Evolutionary conservation across 202 grass and related monocot species (phyloP), one percentile per base, ranked within the genome.

Genomic region (Schoenoplectus tabernaemontani): DNA sequence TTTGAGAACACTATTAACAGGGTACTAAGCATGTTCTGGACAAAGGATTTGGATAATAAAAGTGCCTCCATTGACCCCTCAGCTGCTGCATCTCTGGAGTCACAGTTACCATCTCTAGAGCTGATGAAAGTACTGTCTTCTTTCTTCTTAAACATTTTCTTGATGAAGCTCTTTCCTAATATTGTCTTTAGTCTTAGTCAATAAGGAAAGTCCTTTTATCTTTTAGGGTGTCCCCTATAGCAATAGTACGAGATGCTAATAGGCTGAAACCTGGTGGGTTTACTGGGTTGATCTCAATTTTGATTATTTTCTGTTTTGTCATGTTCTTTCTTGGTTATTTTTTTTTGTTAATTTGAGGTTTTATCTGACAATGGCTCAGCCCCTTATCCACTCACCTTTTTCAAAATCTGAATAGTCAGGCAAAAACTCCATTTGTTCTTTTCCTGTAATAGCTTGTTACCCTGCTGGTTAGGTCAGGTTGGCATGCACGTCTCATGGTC

Each of bases 11-110:
- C 37, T 74, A 74, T 33, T 34, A 34, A 74, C 46, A 74, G 70
- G 70, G 70, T 74, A 34, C 70, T 74, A 54, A 53, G 70, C 70
- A 74, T 74, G 70, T 74, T 74, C 28, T 74, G 70, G 70, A 74
- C 70, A 54, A 74, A 74, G 47, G 70, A 74, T 54, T 54, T 74
- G 46, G 70, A 74, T 53, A 9, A 19, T 74, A 74, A 10, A 74
- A n/a, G 26, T 74, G 70, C 77, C 64, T 36, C 22, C 4, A 47
- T 80, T 19, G 70, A 54, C 13, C 70, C 70, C 28, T 74, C 66
- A 13, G 41, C 54, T 54, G 70, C 46, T 74, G 24, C 46, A 74
- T 53, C 70, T 17, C 46, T 54, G 28, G 70, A 74, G 70, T 7
- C 24, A 34, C 70, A 74, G 26, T 53, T 74, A 34, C 70, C 70